phyloP scores from a whole-genome alignment of 2,329 filamentous ascomycete species.

The Clarireedia monteithiana region DNA sequence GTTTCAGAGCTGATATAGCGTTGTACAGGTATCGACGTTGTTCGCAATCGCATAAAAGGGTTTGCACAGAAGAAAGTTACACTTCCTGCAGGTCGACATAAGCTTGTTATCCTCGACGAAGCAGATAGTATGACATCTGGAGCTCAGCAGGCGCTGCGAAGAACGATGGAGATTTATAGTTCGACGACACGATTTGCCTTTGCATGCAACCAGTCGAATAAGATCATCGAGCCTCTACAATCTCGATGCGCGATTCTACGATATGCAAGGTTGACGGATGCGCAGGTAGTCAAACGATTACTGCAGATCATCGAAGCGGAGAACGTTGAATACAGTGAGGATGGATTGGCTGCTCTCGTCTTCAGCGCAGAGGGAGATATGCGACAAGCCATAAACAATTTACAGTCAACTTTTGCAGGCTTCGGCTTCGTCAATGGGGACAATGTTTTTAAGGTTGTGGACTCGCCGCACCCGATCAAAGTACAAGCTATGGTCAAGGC shows the following conservation, averaged over 20 bases:
- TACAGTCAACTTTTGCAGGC: conserved; percentile 86
- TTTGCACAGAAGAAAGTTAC: conserved; percentile 99
- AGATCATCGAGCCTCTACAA: conserved; percentile 98
- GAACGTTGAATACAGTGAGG: conserved; percentile 82
- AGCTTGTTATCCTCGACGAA: conserved; percentile 95
- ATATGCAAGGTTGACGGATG: conserved; percentile 86
- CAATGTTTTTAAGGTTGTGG: conserved; percentile 96
- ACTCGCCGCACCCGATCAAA: conserved; percentile 95
- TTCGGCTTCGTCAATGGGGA: conserved; percentile 97
- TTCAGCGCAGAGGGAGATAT: conserved; percentile 98
- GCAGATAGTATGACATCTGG: conserved; percentile 97
- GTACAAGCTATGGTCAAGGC: conserved; percentile 98
- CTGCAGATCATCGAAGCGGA: conserved; percentile 91
- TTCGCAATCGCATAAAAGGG: conserved; percentile 93
- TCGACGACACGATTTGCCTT: conserved; percentile 95
- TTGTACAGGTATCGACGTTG: conserved; percentile 77
- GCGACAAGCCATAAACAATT: conserved; percentile 97
- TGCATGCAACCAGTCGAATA: conserved; percentile 97
- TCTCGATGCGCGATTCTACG: conserved; percentile 93
- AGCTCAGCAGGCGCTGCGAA: conserved; percentile 85
- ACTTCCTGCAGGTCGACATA: conserved; percentile 80
- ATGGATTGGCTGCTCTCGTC: conserved; percentile 89
- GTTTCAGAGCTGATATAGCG: neutral
- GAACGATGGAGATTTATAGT: conserved; percentile 99
- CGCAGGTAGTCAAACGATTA: conserved; percentile 82